These are phyloP conservation scores for Dalechampia spathulata DNA, from an alignment of 441 rosid genomes.

Conservation along the genomic window DNA sequence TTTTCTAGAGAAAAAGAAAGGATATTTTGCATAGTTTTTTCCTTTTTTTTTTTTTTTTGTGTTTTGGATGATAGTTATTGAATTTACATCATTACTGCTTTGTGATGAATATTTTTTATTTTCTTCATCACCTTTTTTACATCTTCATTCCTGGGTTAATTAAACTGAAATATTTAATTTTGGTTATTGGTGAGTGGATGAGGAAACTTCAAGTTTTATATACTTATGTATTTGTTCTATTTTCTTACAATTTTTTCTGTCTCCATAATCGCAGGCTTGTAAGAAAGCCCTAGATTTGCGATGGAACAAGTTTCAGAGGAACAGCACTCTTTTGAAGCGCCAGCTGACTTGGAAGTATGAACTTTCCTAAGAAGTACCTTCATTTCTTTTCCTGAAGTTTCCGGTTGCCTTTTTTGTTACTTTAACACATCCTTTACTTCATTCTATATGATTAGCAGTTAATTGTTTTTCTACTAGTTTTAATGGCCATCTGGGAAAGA, in stretches of 20 bases:
- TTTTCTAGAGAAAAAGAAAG: neutral
- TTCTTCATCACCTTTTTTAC: neutral
- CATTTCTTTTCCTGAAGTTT: neutral
- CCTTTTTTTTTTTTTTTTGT: neutral
- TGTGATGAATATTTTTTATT: too few relatives aligned
- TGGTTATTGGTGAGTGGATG: too few relatives aligned
- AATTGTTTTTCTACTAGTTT: constrained; percentile 39
- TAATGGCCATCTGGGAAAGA: constrained; percentile 75
- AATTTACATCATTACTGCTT: too few relatives aligned
- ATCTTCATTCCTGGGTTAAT: neutral
- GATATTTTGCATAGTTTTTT: too few relatives aligned
- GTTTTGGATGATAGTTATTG: too few relatives aligned
- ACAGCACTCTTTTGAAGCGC: constrained; percentile 46
- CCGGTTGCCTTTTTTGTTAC: constrained; percentile 8
- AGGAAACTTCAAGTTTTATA: neutral
- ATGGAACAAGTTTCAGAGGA: constrained; percentile 57
- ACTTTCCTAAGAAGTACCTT: neutral
- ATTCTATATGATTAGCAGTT: constrained; percentile 10
- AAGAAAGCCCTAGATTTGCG: constrained; percentile 45
- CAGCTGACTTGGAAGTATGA: constrained; percentile 71
- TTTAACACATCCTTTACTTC: constrained; percentile 12
- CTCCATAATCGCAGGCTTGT: constrained; percentile 36
- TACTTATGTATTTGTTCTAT: neutral
- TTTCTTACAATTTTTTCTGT: neutral
- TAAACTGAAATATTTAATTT: neutral